phyloP scores from a whole-genome alignment of 306 rosid genomes.

The Spatholobus suberectus region DNA sequence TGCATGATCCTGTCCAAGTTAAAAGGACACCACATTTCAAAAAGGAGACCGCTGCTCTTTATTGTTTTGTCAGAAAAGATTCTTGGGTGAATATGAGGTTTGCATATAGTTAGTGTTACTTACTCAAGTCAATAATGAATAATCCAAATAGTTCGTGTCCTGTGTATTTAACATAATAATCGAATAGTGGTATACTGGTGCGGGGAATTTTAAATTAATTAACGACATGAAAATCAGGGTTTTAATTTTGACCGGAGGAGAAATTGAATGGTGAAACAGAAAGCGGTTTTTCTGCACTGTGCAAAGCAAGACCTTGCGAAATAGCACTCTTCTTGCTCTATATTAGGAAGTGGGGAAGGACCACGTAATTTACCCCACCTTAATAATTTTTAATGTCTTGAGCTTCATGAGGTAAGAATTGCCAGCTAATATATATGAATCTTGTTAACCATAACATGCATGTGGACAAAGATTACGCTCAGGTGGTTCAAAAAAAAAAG shows the following conservation, averaged over 20 bases:
- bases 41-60: not conserved
- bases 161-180: not conserved
- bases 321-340: slow-evolving; percentile 41
- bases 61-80: not conserved
- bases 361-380: slow-evolving; percentile 28
- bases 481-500: not conserved
- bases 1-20: slow-evolving; percentile 17
- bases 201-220: not conserved
- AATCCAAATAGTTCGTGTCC: not conserved
- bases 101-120: not conserved
- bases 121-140: not conserved
- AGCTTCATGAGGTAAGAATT: not conserved
- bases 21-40: not conserved
- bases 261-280: not conserved
- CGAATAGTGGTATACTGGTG: too few relatives aligned
- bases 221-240: not conserved
- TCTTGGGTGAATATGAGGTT: not conserved
- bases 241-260: not conserved
- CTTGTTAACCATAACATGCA: not conserved
- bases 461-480: not conserved
- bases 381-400: not conserved
- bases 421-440: not conserved
- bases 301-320: not conserved
- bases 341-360: slow-evolving; percentile 38
- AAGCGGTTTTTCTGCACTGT: not conserved